Evolutionary conservation across 1,284 basidiomycete species (phyloP).

Genomic region (Singerocomus inundabilis): DNA sequence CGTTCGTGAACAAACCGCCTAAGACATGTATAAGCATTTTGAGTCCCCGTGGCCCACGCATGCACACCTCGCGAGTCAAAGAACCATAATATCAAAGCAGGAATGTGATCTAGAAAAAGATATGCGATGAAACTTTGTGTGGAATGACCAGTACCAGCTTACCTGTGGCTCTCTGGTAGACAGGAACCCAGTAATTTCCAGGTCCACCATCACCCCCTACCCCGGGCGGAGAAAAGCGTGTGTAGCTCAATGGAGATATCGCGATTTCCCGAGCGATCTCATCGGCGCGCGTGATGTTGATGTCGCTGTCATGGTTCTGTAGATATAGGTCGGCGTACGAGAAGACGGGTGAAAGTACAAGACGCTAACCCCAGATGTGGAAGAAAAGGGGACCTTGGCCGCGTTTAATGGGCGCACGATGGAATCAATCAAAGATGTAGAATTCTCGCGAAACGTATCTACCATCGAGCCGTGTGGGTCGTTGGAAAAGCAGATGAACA

Average conservation of each 20-base stretch:
- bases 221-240: conserved; percentile 52
- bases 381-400: conserved; percentile 50
- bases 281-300: conserved; percentile 61
- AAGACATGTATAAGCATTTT: conserved; percentile 4
- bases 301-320: conserved; percentile 69
- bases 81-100: conserved; percentile 61
- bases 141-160: background rate
- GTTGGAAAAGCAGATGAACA: background rate
- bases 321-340: background rate
- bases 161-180: conserved; percentile 38
- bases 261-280: conserved; percentile 56
- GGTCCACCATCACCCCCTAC: conserved; percentile 62
- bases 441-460: conserved; percentile 64
- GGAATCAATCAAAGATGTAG: conserved; percentile 49
- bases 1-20: conserved; percentile 51
- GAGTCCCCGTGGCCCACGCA: background rate
- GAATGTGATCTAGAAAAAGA: conserved; percentile 40
- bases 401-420: conserved; percentile 50
- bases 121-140: background rate
- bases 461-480: background rate
- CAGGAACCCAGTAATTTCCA: conserved; percentile 70
- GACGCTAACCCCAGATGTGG: conserved; percentile 53
- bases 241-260: conserved; percentile 61
- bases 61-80: conserved; percentile 65
- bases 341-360: background rate